Evolutionary conservation across 495 filamentous ascomycete genomes (phyloP).

Genomic region (Cenococcum geophilum): DNA sequence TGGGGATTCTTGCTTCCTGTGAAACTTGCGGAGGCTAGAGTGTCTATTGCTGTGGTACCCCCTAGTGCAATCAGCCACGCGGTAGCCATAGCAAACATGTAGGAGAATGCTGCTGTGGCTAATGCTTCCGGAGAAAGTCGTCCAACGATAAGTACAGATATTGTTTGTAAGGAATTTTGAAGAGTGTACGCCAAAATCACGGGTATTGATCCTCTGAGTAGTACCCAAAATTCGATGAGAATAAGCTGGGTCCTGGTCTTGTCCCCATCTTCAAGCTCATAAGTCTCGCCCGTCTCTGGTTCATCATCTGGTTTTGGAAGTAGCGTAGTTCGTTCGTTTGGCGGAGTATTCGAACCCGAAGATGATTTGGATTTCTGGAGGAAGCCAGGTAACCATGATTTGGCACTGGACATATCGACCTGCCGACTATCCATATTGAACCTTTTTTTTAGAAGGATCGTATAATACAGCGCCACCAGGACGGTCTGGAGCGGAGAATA

Average conservation of each 20-base stretch:
- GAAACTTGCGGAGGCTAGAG: conserved; percentile 77
- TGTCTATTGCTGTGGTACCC: conserved; percentile 89
- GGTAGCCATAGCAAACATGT: conserved; percentile 92
- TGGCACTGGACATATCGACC: conserved; percentile 19
- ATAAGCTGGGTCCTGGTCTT: conserved; percentile 33
- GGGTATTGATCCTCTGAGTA: conserved; percentile 64
- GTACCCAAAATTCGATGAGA: conserved; percentile 59
- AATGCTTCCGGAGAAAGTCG: conserved; percentile 74
- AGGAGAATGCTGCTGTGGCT: conserved; percentile 78
- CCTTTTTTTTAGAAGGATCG: background rate
- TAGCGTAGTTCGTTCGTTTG: conserved; percentile 27
- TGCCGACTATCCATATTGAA: conserved; percentile 33
- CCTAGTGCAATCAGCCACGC: conserved; percentile 87
- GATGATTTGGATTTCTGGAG: conserved; percentile 26
- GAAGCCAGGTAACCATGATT: conserved; percentile 35
- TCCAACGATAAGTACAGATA: conserved; percentile 79
- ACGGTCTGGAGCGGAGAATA: conserved; percentile 6
- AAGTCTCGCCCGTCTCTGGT: conserved; percentile 27
- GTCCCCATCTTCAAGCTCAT: conserved; percentile 34
- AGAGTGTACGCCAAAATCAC: conserved; percentile 86
- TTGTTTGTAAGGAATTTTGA: conserved; percentile 82
- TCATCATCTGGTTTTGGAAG: conserved; percentile 31
- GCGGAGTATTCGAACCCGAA: conserved; percentile 8
- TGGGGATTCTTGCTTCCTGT: conserved; percentile 78
- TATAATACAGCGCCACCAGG: background rate